Conservation (phyloP, 441 rosid genomes). For the Jatropha podagrica region DNA sequence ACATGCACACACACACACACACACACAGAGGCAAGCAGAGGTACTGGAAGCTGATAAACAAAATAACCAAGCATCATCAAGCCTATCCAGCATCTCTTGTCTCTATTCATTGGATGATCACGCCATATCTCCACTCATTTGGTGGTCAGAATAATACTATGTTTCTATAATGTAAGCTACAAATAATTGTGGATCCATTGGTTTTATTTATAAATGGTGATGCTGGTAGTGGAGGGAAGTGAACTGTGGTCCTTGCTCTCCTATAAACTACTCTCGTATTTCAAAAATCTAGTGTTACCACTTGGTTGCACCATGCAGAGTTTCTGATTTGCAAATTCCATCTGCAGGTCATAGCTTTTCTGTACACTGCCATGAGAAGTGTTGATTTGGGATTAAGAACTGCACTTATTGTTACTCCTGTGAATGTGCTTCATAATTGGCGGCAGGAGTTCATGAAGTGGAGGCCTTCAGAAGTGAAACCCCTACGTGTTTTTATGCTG, state of each 20-base stretch:
- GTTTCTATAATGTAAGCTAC: neutral
- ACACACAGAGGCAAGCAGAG: neutral
- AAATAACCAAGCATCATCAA: neutral
- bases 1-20: no score
- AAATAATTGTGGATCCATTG: conserved; percentile 4
- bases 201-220: neutral
- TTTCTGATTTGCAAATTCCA: conserved; percentile 28
- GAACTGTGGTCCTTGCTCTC: neutral
- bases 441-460: conserved; percentile 93
- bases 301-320: conserved; percentile 20
- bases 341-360: conserved; percentile 94
- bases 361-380: conserved; percentile 94
- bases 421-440: conserved; percentile 99
- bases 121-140: neutral
- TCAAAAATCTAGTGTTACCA: neutral
- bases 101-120: neutral
- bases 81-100: neutral
- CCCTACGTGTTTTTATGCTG: conserved; percentile 89
- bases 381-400: conserved; percentile 92
- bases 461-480: conserved; percentile 92
- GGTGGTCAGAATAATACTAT: neutral
- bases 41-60: neutral
- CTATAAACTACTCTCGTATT: neutral
- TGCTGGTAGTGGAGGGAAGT: conserved; percentile 3
- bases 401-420: conserved; percentile 95